A percentile compares a stretch with the other conserved stretches of the same genome.
Conservation (phyloP, 208 protist species). For the Blechomonas ayalai region DNA sequence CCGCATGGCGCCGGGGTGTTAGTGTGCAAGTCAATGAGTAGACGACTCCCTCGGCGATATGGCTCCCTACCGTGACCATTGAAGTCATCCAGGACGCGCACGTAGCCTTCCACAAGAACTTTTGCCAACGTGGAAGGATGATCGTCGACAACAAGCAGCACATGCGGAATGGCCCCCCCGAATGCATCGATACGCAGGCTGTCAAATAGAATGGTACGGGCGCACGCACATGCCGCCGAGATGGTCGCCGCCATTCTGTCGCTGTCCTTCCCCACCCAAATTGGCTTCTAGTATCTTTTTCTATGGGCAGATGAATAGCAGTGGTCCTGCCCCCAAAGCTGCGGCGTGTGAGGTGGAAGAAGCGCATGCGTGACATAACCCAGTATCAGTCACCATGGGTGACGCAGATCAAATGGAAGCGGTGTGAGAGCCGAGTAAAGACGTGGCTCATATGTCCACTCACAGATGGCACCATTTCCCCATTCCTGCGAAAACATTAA, state of each 20-base stretch:
- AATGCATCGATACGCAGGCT: slow-evolving; percentile 64
- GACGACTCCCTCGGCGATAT: not conserved
- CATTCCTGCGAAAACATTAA: too few relatives aligned
- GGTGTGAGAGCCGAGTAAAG: too few relatives aligned
- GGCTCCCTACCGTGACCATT: slow-evolving; percentile 9
- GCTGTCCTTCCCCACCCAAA: too few relatives aligned
- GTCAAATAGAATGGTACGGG: slow-evolving; percentile 63
- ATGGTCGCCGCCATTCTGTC: slow-evolving; percentile 44
- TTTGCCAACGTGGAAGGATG: slow-evolving; percentile 57
- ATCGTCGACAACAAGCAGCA: slow-evolving; percentile 68
- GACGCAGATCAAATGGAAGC: too few relatives aligned
- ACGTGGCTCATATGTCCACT: too few relatives aligned
- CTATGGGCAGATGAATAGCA: too few relatives aligned
- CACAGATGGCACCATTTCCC: too few relatives aligned
- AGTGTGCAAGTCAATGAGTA: slow-evolving; percentile 39
- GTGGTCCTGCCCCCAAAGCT: too few relatives aligned
- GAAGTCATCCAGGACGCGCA: slow-evolving; percentile 46
- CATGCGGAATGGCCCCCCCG: slow-evolving; percentile 61
- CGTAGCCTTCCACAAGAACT: slow-evolving; percentile 70
- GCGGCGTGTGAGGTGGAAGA: too few relatives aligned
- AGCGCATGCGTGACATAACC: too few relatives aligned
- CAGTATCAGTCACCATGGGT: too few relatives aligned
- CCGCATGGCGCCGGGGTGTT: slow-evolving; percentile 29
- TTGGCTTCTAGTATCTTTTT: too few relatives aligned
- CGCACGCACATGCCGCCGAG: slow-evolving; percentile 43